A percentile compares a stretch with the other conserved stretches of the same genome.
These are phyloP conservation scores for Chrysosphaeria jannelii DNA, from an alignment of 2,329 filamentous ascomycete genomes.

Conservation along the genomic window DNA sequence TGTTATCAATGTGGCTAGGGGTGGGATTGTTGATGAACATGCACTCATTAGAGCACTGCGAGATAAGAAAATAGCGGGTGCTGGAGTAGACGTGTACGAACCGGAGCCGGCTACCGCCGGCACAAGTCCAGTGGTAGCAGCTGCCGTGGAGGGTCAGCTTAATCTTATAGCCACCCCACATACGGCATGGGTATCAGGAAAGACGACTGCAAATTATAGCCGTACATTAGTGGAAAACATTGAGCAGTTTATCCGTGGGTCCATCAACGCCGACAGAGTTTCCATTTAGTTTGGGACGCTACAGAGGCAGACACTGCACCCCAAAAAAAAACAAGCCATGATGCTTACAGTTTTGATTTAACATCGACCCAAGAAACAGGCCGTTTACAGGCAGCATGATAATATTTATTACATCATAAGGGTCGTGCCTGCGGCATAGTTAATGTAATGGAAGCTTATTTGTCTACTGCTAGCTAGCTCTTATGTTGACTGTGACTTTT, in stretches of 20 bases:
- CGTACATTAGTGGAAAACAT: conserved; percentile 4
- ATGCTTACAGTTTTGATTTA: too few relatives aligned
- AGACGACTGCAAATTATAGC: conserved; percentile 5
- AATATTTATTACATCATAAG: too few relatives aligned
- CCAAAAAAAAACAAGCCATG: too few relatives aligned
- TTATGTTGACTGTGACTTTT: too few relatives aligned
- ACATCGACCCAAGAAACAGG: too few relatives aligned
- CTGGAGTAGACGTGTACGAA: conserved; percentile 10
- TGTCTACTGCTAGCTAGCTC: too few relatives aligned
- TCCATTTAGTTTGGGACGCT: too few relatives aligned
- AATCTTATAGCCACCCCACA: conserved; percentile 5
- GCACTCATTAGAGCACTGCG: conserved; percentile 9
- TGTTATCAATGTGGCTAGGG: conserved; percentile 10
- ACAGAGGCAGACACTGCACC: too few relatives aligned
- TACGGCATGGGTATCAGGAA: conserved; percentile 5
- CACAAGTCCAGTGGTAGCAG: conserved; percentile 3
- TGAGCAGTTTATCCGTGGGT: conserved; percentile 3
- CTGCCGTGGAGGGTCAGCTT: conserved; percentile 2
- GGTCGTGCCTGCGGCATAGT: too few relatives aligned
- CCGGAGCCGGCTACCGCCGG: conserved; percentile 8
- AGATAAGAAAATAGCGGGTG: conserved; percentile 8
- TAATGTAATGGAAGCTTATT: too few relatives aligned
- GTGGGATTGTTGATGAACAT: conserved; percentile 9
- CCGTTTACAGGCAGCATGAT: too few relatives aligned
- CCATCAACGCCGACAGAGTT: conserved; percentile 1